These are phyloP conservation scores for Yamadazyma olivae DNA, from an alignment of 805 yeast genomes.

Conservation along the genomic window DNA sequence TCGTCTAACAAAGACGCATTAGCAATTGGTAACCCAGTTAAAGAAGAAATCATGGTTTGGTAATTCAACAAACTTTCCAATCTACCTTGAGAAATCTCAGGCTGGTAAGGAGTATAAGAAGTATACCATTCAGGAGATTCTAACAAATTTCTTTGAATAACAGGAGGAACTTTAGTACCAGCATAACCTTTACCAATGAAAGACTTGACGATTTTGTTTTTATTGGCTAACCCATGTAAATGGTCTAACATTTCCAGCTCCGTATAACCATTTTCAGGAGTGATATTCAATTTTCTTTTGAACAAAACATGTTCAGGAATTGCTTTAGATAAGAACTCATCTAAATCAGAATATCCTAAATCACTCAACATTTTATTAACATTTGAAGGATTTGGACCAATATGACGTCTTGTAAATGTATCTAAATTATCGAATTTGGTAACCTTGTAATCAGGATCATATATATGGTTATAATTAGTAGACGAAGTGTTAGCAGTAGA, in stretches of 20 bases:
- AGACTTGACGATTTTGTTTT: slow-evolving; percentile 70
- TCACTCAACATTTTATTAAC: slow-evolving; percentile 62
- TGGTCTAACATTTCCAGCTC: slow-evolving; percentile 78
- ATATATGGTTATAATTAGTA: slow-evolving; percentile 46
- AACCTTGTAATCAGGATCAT: slow-evolving; percentile 34
- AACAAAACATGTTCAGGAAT: slow-evolving; percentile 75
- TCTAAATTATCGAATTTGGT: slow-evolving; percentile 49
- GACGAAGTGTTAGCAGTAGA: slow-evolving; percentile 55
- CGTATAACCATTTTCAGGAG: slow-evolving; percentile 71
- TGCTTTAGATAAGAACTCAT: slow-evolving; percentile 66
- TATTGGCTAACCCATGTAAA: slow-evolving; percentile 63
- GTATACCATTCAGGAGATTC: slow-evolving; percentile 99
- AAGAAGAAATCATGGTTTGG: slow-evolving; percentile 87
- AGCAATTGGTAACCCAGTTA: slow-evolving; percentile 93
- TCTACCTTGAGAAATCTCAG: slow-evolving; percentile 96
- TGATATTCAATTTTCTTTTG: slow-evolving; percentile 61
- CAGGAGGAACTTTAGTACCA: slow-evolving; percentile 87
- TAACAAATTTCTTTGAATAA: slow-evolving; percentile 84
- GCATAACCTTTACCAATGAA: slow-evolving; percentile 94
- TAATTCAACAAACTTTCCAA: slow-evolving; percentile 84
- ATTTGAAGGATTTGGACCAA: slow-evolving; percentile 73
- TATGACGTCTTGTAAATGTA: slow-evolving; percentile 85
- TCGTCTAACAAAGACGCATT: slow-evolving; percentile 95
- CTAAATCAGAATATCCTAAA: slow-evolving; percentile 65
- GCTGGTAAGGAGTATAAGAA: slow-evolving; percentile 97